Percentiles rank a stretch among this genome's conserved stretches.
Conservation (phyloP, 2,329 filamentous ascomycete genomes). For the Orbilia blumenaviensis region DNA sequence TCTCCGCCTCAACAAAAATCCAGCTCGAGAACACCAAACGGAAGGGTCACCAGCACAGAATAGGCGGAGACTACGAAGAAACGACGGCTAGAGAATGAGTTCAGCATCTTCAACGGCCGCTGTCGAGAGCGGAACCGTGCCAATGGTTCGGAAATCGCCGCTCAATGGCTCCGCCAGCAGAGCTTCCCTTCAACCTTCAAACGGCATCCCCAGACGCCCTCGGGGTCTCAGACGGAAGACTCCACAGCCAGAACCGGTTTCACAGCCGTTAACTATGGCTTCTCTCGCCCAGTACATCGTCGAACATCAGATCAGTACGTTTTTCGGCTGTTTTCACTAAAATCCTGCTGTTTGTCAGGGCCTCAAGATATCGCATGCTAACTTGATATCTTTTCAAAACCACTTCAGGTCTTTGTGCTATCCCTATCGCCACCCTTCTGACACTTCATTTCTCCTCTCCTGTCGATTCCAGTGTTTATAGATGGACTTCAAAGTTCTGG, state of each 20-base stretch:
- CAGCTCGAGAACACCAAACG: background rate
- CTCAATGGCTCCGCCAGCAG: slow-evolving; percentile 27
- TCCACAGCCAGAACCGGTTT: slow-evolving; percentile 35
- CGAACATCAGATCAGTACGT: slow-evolving; percentile 62
- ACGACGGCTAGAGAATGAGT: slow-evolving; percentile 29
- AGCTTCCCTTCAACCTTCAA: slow-evolving; percentile 34
- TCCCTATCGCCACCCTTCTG: slow-evolving; percentile 82
- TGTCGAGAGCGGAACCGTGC: slow-evolving; percentile 17
- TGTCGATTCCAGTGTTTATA: slow-evolving; percentile 69
- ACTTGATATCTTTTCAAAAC: slow-evolving; percentile 7
- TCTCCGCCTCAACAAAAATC: slow-evolving; percentile 39
- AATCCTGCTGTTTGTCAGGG: background rate
- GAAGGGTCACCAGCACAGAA: background rate
- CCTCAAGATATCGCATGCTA: slow-evolving; percentile 7
- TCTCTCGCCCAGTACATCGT: slow-evolving; percentile 59
- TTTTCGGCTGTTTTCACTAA: background rate
- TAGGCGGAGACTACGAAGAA: slow-evolving; percentile 1
- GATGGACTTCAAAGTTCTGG: slow-evolving; percentile 87
- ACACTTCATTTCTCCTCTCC: slow-evolving; percentile 85
- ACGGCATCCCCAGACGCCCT: slow-evolving; percentile 29
- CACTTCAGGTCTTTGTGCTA: slow-evolving; percentile 78
- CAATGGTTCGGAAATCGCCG: slow-evolving; percentile 46
- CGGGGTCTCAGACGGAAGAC: slow-evolving; percentile 30
- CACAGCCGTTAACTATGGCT: slow-evolving; percentile 33
- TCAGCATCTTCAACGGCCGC: slow-evolving; percentile 32